Evolutionary conservation across 106 monocot genomes (phyloP), one percentile per base, ranked within the genome.

Genomic region (Apostasia shenzhenica): DNA sequence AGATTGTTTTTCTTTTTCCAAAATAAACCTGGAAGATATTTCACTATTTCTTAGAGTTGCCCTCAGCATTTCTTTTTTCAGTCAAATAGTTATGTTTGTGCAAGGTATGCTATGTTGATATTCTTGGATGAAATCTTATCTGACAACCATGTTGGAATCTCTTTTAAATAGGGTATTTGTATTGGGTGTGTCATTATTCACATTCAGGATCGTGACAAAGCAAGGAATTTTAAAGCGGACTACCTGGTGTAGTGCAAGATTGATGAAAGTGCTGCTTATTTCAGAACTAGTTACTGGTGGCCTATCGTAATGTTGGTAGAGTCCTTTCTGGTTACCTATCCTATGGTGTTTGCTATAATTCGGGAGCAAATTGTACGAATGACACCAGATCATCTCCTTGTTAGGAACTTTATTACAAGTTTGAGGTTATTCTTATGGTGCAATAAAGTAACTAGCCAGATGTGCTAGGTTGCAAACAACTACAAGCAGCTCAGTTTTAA

Each of bases 91-190:
- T 73, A 67, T 13, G 70, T 76, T 80, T 85, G 62, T 65, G 6
- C 54, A 80, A 69, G 70, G 60, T 61, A 73, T 82, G 59, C 47
- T 77, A 69, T 86, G 48, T 8, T 80, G 73, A 45, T 75, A 71
- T 70, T 61, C 53, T 73, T 78, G 57, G 64, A 81, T 78, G 73
- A 81, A 76, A 76, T 56, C 61, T 58, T 76, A 57, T 85, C 90
- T 91, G 86, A 91, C 81, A 68, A 70, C 70, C 74, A 84, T 84
- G 78, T 84, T 91, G 91, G 80, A 85, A 89, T 89, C 76, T 88
- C 77, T 91, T 81, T 81, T 78, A 91, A 86, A 84, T 91, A 91
- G 91, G 91, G 91, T 86, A 79, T 91, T 84, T 84, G 77, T 84
- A 75, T 84, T 91, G 87, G 91, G 76, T 91, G 73, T 91, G 55